phyloP scores from a whole-genome alignment of 768 basidiomycete genomes.

The Amanita rimosa region DNA sequence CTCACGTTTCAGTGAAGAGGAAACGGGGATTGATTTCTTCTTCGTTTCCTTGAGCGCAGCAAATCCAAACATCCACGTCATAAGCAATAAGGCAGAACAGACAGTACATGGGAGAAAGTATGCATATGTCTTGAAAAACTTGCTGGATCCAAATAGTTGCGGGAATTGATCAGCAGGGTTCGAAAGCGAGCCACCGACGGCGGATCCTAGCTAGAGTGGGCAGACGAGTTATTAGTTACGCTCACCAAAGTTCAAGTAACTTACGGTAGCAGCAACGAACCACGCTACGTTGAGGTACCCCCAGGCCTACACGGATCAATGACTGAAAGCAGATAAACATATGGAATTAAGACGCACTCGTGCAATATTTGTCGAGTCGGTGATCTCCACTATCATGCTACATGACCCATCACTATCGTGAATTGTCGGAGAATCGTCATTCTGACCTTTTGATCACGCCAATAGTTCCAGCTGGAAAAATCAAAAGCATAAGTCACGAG shows the following conservation, averaged over 20 bases:
- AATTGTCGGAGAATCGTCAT: not conserved
- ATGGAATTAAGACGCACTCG: constrained; percentile 15
- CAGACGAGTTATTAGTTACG: not conserved
- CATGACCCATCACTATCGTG: not conserved
- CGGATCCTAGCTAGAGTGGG: not conserved
- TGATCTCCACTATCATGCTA: constrained; percentile 46
- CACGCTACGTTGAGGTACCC: constrained; percentile 25
- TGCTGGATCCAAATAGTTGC: constrained; percentile 20
- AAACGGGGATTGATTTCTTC: not conserved
- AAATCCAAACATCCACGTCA: constrained; percentile 32
- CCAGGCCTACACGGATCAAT: not conserved
- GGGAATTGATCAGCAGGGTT: constrained; percentile 30
- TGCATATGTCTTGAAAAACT: constrained; percentile 34
- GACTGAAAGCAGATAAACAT: not conserved
- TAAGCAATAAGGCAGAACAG: constrained; percentile 24
- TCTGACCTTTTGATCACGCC: constrained; percentile 50
- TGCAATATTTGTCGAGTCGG: constrained; percentile 42
- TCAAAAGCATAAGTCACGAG: not conserved
- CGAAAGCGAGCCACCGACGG: not conserved
- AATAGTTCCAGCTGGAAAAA: constrained; percentile 38
- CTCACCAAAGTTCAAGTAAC: not conserved
- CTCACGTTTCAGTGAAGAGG: not conserved
- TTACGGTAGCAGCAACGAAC: constrained; percentile 12
- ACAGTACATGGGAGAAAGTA: constrained; percentile 34
- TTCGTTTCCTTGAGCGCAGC: constrained; percentile 35